Evolutionary conservation across 73 alveolate species (phyloP), one percentile per base, ranked within the genome.

Genomic region (Paramecium pentaurelia): DNA sequence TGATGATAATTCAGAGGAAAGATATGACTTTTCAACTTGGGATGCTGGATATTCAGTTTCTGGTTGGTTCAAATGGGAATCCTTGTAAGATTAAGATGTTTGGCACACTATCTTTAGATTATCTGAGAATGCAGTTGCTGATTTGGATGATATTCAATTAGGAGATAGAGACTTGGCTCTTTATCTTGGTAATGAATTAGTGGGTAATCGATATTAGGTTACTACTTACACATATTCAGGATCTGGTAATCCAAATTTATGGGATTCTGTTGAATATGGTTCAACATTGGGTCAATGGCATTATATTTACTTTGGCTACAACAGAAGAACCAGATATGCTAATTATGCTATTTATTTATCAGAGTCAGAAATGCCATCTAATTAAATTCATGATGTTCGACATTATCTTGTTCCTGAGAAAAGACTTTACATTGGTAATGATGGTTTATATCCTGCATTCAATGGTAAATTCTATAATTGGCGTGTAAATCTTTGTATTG

Each of bases 111-210:
- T 47, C 12, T 80, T 80, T 38, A 80, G 91, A 80, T 80, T 80
- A 25, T 42, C 77, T 5, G 58, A 28, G 11, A 80, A 80, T 49
- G 0, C 22, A 44, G 91, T 4, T 28, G 58, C 47, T 47, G 3
- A 32, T 45, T 60, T 18, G 12, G 91, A 80, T 45, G 91, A 22
- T 7, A 27, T 27, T 54, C 2, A 54, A 44, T 25, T 80, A 25
- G 91, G 91, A 44, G 91, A 80, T 27, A 80, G 91, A 80, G 91
- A 80, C 14, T 44, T 80, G 27, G 91, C 91, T 11, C 28, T 80
- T 18, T 80, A 6, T 45, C 51, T 80, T 80, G 91, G 91, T 42
- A 80, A 64, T 80, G 58, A 45, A 8, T 10, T 80, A 58, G 91
- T 80, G 5, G 58, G 91, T 8, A 20, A 4, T 44, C 12, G 16